Conservation (phyloP, 768 basidiomycete species). For the Tephrocybe sp. region DNA sequence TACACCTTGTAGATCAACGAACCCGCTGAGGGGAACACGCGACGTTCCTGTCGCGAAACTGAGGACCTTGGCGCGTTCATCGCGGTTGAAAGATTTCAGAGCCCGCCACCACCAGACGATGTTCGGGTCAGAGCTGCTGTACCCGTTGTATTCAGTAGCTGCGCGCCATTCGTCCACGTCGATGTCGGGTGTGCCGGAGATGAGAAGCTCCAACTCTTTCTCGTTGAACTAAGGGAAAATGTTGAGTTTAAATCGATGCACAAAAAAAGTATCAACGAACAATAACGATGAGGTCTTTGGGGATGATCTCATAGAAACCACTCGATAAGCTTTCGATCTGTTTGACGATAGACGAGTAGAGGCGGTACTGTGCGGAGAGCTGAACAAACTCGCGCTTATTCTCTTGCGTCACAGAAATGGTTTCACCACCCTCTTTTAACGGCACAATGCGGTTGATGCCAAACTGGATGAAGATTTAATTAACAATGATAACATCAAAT, state of each 20-base stretch:
- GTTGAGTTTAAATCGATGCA: constrained; percentile 3
- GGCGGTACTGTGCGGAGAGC: constrained; percentile 89
- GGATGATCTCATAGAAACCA: constrained; percentile 98
- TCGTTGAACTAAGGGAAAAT: constrained; percentile 74
- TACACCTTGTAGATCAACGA: constrained; percentile 92
- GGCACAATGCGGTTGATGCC: constrained; percentile 88
- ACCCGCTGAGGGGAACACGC: constrained; percentile 91
- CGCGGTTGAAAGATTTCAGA: constrained; percentile 94
- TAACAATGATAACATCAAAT: background rate
- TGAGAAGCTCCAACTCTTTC: constrained; percentile 90
- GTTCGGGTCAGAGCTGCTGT: constrained; percentile 87
- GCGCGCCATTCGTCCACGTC: constrained; percentile 98
- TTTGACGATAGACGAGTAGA: constrained; percentile 92
- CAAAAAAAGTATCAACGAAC: constrained; percentile 44
- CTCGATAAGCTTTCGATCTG: constrained; percentile 89
- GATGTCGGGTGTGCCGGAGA: constrained; percentile 97
- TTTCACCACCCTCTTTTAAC: constrained; percentile 83
- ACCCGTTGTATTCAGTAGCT: constrained; percentile 89
- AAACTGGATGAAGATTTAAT: constrained; percentile 52
- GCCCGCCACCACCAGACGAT: constrained; percentile 99
- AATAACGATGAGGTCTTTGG: constrained; percentile 92
- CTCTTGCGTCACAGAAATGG: constrained; percentile 89
- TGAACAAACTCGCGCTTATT: constrained; percentile 97
- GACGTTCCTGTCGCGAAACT: constrained; percentile 96
- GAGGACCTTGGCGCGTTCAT: constrained; percentile 94